Evolutionary conservation across 164 flowering plant species (phyloP).

Genomic region (Buxus sempervirens): DNA sequence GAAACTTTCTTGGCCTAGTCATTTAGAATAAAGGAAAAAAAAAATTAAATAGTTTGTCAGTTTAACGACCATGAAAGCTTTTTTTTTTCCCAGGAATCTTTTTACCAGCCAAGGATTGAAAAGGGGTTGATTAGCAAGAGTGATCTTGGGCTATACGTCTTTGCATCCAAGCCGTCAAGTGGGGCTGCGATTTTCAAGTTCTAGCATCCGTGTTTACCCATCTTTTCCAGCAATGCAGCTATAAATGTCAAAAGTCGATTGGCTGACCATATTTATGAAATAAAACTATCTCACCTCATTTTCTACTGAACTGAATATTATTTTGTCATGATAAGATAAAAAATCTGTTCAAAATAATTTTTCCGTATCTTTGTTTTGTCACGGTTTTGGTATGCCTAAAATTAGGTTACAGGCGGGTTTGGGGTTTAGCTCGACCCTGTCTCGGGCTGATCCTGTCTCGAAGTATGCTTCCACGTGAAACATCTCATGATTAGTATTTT

Average conservation of each 20-base stretch:
- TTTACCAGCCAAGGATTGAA: slow-evolving; percentile 67
- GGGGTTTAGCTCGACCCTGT: too few relatives aligned
- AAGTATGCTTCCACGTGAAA: too few relatives aligned
- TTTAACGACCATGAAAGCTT: not conserved
- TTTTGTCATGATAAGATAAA: too few relatives aligned
- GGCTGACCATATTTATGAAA: not conserved
- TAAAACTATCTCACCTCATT: not conserved
- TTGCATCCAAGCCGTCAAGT: slow-evolving; percentile 94
- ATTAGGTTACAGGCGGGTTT: too few relatives aligned
- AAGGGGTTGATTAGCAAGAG: slow-evolving; percentile 55
- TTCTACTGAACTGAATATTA: too few relatives aligned
- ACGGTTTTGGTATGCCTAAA: too few relatives aligned
- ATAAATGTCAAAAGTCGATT: not conserved
- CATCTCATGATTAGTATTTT: too few relatives aligned
- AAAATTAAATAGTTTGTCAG: not conserved
- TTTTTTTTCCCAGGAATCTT: slow-evolving; percentile 51
- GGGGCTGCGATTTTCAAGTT: slow-evolving; percentile 88
- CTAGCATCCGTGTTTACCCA: slow-evolving; percentile 18
- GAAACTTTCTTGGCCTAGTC: not conserved
- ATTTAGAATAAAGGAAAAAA: not conserved
- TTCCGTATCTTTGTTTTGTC: too few relatives aligned
- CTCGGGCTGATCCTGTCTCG: too few relatives aligned
- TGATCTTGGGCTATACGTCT: slow-evolving; percentile 76
- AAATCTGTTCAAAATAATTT: too few relatives aligned
- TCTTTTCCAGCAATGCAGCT: not conserved